Base-by-base conservation (phyloP, 2,329 filamentous ascomycete genomes). In the Dactylellina leptospora region DNA sequence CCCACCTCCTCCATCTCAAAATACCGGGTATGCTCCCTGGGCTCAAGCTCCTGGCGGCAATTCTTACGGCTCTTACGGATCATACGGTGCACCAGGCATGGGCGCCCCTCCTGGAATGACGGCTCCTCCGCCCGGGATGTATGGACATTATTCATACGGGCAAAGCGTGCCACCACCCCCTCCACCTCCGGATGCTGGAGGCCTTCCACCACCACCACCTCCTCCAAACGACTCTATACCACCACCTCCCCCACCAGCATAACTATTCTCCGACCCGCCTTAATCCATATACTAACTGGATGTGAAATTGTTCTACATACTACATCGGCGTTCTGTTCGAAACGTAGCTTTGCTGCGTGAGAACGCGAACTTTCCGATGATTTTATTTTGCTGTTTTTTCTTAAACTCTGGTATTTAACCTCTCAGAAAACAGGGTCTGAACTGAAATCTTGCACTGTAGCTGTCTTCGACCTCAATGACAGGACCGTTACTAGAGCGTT, bases 1-100 rank as follows among this genome's bases (percentile, higher is more conserved):
- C 44, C 87, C 87, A 23, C 86, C 87, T 0, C 85, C 86, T 33
- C 53, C 55, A 48, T 22, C 68, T 18, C 60, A 60, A 50, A 48
- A 38, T 40, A 58, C 59, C 22, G 50, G 51, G 10, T 72, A 64
- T 48, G 18, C 68, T 27, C 59, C 68, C n/a, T 66, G 59, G 68
- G 45, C 44, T 40, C 68, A 63, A 60, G 50, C 68, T 45, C 59
- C 68, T 13, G 68, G 51, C 6, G 68, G 59, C n/a, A 60, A 45
- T 25, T 44, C 47, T 48, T 63, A 66, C 10, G 44, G 51, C 3
- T 56, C 51, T 38, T 63, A 64, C 20, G 66, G 51, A 30, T 64
- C 66, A 13, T 72, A 72, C 44, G 66, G 66, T 45, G 68, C 68
- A 11, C 68, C 68, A 47, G 68, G 68, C 27, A 72, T 72, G 60